Evolutionary conservation across 257 asterid species (phyloP), one percentile per base, ranked within the genome.

Genomic region (Euphrasia confusa): DNA sequence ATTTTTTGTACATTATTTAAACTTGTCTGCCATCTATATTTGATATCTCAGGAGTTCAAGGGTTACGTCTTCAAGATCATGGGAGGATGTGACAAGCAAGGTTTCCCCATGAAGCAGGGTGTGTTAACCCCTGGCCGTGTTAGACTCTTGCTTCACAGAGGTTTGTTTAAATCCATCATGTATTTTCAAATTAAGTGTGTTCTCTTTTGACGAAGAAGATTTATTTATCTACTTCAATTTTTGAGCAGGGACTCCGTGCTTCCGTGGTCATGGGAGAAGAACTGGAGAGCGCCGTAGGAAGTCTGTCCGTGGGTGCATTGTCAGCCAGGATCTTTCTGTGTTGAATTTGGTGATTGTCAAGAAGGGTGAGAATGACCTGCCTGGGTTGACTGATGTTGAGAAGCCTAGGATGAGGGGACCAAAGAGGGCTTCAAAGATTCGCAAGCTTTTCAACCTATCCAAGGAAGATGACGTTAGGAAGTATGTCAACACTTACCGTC

Each of bases 381-480:
- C 95, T 21, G 95, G 95, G 0, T 79, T 86, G 13, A 86, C 95
- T 11, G 95, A 86, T 32, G 60, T 66, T 2, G 95, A 86, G 81
- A 86, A 86, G 68, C 95, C 95, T 7, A 78, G 95, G 69, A 86
- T 86, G 95, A 86, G 95, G 58, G 95, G 95, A 56, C 95, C 95
- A 5, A 86, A 86, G 78, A 83, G 95, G 74, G 95, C 95, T 21
- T 83, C 90, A 0, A 86, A 86, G 74, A 86, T 86, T 53, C 78
- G 95, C 54, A 86, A 86, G 80, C 87, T 86, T 32, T 83, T 86
- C 74, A 86, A 83, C 75, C 83, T 86, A n/a, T 79, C 86, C 12
- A 86, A 86, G 81, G 90, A 86, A 5, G 95, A 86, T 47, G 95
- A 86, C 73, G 95, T 86, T 1, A 69, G 89, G 70, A 86, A 86